Evolutionary conservation across 1,284 basidiomycete species (phyloP).

Genomic region (Takashimella tepidaria): DNA sequence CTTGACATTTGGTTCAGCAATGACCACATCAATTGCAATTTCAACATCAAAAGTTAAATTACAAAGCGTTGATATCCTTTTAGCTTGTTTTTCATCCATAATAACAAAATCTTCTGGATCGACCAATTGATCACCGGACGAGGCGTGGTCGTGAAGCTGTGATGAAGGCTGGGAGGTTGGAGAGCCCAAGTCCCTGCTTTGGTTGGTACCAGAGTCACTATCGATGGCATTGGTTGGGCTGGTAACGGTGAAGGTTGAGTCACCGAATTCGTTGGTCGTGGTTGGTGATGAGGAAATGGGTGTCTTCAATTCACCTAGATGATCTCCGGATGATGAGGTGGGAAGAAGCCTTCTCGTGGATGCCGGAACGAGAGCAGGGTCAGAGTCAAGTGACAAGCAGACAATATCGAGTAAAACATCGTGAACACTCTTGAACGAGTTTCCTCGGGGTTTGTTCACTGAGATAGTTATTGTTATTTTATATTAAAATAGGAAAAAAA

Average conservation of each 20-base stretch:
- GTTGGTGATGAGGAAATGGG: background rate
- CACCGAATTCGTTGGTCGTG: background rate
- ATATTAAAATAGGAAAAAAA: no score
- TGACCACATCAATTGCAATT: conserved; percentile 78
- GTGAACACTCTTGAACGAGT: conserved; percentile 60
- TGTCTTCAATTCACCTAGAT: background rate
- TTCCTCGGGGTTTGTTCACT: conserved; percentile 49
- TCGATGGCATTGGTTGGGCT: conserved; percentile 9
- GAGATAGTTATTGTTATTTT: conserved; percentile 6
- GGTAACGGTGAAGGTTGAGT: conserved; percentile 3
- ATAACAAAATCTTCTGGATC: conserved; percentile 92
- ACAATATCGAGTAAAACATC: conserved; percentile 68
- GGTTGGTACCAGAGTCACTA: conserved; percentile 2
- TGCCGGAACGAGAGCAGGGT: conserved; percentile 71
- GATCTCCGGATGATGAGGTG: background rate
- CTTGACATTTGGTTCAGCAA: conserved; percentile 86
- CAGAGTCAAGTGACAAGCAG: conserved; percentile 76
- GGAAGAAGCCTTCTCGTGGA: conserved; percentile 46
- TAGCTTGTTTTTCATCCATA: conserved; percentile 84
- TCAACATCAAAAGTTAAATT: conserved; percentile 80
- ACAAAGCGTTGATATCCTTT: conserved; percentile 72
- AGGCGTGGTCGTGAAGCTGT: background rate
- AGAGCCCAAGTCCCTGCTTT: background rate
- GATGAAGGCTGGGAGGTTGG: background rate
- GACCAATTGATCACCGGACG: conserved; percentile 15